Base-by-base conservation (phyloP, 352 stramenopile genomes). In the Elongisporangium undulatum region DNA sequence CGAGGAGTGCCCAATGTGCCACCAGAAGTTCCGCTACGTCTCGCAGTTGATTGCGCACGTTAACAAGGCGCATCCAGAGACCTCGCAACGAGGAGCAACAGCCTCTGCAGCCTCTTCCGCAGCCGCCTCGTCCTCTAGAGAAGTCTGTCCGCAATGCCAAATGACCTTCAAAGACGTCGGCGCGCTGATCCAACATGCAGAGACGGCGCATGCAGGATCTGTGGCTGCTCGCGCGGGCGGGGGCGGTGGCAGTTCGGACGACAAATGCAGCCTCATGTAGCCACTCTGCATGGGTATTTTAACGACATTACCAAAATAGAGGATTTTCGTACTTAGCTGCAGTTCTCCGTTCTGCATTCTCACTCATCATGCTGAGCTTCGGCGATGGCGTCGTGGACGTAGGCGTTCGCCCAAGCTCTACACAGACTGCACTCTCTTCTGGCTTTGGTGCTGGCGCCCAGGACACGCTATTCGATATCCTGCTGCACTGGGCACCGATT, bases 1-100 rank as follows among this genome's bases (percentile, higher is more conserved):
- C 2, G 81, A 93, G 38, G 55, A 78, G 34, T 93, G 84, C 22
- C 84, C 84, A 7, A 85, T 90, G 38, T 93, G 84, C 67, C 72
- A 87, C 45, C 69, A 89, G 54, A 82, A 78, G 59, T 93, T 93
- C 51, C 58, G 65, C 9, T 87, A 92, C 59, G 80, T 90, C 9
- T 79, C 71, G 57, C 81, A 90, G 49, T 62, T 93, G 21, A 85
- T 93, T 55, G 78, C 76, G 4, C 84, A 93, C 62, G 79, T 91
- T 51, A 90, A 91, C 68, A 74, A 74, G 13, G 72, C 67, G 10
- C 84, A 93, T 59, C 78, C 81, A 9, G 84, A 93, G 10, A 34
- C 22, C n/a, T 13, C 23, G 16, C 53, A 63, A 50, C 38, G 49
- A 50, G 41, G 22, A 6, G 12, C 62, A 41, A 52, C 53, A 0